Evolutionary conservation across 2,329 filamentous ascomycete genomes (phyloP).

Genomic region (Aspergillus pseudoterreus): DNA sequence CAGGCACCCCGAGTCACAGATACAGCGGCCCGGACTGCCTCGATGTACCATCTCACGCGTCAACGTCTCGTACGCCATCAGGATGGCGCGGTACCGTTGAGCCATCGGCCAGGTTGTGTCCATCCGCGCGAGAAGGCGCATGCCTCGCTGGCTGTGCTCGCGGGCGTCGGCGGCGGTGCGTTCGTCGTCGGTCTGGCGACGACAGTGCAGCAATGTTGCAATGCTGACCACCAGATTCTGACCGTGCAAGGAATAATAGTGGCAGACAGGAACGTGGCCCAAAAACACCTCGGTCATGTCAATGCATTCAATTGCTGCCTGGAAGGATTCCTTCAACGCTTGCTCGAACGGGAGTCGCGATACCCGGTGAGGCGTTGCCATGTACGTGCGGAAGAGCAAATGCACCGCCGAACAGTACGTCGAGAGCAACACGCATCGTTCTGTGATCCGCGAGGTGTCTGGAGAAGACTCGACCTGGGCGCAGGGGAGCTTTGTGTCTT

Average conservation of each 20-base stretch:
- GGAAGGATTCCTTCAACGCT: background rate
- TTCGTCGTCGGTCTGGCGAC: constrained; percentile 2
- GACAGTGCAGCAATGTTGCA: constrained; percentile 1
- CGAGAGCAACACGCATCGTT: constrained; percentile 4
- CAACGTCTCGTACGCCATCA: constrained; percentile 2
- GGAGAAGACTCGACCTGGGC: background rate
- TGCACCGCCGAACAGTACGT: constrained; percentile 4
- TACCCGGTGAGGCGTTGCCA: constrained; percentile 2
- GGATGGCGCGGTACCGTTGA: constrained; percentile 1
- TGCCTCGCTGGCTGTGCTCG: background rate
- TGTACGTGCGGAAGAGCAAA: constrained; percentile 3
- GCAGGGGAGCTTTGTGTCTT: background rate
- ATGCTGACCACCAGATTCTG: constrained; percentile 5
- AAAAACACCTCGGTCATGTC: background rate
- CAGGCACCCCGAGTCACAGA: background rate
- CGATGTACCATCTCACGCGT: background rate
- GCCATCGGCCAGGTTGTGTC: constrained; percentile 1
- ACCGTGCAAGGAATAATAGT: constrained; percentile 4
- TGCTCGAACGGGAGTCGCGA: background rate
- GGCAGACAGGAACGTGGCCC: background rate
- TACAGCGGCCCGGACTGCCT: background rate
- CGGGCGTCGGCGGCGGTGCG: background rate
- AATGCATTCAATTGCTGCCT: constrained; percentile 3
- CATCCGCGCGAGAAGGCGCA: background rate
- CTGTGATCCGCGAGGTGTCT: background rate